Percentiles rank a stretch among this genome's conserved stretches.
These are phyloP conservation scores for Cercis canadensis DNA, from an alignment of 306 rosid genomes.

Conservation along the genomic window DNA sequence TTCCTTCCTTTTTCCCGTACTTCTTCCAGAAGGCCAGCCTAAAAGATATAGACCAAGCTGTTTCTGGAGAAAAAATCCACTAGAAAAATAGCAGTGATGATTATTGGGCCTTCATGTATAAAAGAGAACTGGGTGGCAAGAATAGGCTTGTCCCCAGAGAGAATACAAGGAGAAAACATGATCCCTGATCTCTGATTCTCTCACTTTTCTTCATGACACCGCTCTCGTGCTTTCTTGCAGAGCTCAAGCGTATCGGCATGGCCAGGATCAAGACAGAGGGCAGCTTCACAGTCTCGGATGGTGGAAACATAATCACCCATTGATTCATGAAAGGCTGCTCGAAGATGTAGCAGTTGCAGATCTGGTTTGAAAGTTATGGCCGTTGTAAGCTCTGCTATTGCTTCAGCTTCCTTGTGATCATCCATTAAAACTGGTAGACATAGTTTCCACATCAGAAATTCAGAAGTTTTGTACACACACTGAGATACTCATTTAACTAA, in stretches of 20 bases:
- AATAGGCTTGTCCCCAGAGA: constrained; percentile 37
- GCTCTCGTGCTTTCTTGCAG: constrained; percentile 57
- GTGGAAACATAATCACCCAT: constrained; percentile 63
- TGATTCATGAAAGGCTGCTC: constrained; percentile 90
- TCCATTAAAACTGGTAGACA: constrained; percentile 83
- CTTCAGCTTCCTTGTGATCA: constrained; percentile 87
- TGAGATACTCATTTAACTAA: constrained; percentile 7
- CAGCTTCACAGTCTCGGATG: constrained; percentile 79
- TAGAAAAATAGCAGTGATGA: constrained; percentile 32
- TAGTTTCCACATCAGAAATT: constrained; percentile 47
- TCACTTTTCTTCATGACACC: constrained; percentile 53
- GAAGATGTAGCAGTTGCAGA: constrained; percentile 79
- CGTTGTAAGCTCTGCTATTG: constrained; percentile 75
- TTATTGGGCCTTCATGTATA: constrained; percentile 30
- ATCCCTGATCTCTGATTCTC: constrained; percentile 26
- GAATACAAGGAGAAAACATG: constrained; percentile 30
- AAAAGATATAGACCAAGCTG: constrained; percentile 37
- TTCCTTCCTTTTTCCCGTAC: constrained; percentile 35
- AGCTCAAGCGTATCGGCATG: constrained; percentile 70
- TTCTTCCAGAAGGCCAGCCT: constrained; percentile 33
- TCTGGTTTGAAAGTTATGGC: constrained; percentile 84
- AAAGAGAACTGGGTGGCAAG: constrained; percentile 37
- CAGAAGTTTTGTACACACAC: neutral
- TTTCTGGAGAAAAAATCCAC: constrained; percentile 36
- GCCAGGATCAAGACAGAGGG: constrained; percentile 81